Evolutionary conservation across 192 early-diverging fungal species (phyloP).

Genomic region (Coemansia sp.): DNA sequence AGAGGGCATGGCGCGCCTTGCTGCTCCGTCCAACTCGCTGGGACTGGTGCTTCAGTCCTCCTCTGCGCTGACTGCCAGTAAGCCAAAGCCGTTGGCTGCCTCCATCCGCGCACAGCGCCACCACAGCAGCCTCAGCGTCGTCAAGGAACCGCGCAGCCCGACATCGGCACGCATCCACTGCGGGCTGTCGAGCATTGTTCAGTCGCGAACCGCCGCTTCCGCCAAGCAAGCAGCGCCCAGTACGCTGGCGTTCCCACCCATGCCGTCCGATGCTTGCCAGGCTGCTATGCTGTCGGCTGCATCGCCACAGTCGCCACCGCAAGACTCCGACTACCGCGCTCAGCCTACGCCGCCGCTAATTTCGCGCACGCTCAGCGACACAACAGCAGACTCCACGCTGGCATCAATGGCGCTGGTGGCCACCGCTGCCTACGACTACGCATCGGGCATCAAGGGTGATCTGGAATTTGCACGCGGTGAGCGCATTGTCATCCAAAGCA

Average conservation of each 20-base stretch:
- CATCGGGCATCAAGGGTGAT: constrained; percentile 51
- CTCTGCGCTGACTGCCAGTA: constrained; percentile 12
- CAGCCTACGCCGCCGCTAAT: constrained; percentile 9
- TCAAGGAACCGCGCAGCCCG: constrained; percentile 44
- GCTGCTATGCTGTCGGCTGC: constrained; percentile 48
- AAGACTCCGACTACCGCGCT: constrained; percentile 10
- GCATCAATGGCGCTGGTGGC: constrained; percentile 42
- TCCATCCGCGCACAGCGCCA: constrained; percentile 51
- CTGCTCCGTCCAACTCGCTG: constrained; percentile 47
- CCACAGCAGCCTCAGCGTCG: constrained; percentile 31
- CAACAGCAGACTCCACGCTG: constrained; percentile 23
- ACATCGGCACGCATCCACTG: constrained; percentile 23
- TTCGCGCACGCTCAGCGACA: constrained; percentile 21
- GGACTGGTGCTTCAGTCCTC: constrained; percentile 48
- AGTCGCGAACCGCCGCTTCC: constrained; percentile 14
- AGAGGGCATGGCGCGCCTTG: constrained; percentile 30
- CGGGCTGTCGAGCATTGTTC: constrained; percentile 40
- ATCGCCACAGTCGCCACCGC: constrained; percentile 3
- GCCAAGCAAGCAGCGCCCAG: constrained; percentile 16
- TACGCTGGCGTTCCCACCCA: constrained; percentile 49
- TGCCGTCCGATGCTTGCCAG: constrained; percentile 55
- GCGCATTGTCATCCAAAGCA: constrained; percentile 53
- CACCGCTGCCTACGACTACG: constrained; percentile 52
- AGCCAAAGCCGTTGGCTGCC: constrained; percentile 25
- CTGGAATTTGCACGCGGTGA: constrained; percentile 47